Base-by-base conservation (phyloP, 2,329 filamentous ascomycete genomes). In the Alternaria sp. region DNA sequence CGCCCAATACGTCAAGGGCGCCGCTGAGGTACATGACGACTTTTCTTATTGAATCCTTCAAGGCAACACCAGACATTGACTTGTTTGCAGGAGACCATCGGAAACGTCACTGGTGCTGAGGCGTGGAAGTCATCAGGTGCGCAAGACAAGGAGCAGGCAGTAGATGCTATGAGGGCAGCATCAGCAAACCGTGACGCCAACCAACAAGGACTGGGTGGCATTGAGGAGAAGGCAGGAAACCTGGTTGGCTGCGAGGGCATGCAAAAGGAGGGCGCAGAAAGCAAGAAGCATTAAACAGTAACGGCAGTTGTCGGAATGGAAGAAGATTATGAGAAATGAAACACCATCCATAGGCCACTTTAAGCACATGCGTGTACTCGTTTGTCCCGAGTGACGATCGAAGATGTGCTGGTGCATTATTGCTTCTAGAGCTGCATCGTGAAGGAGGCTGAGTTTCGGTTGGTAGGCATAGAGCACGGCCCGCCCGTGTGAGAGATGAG, bases 181-280 rank as follows among this genome's bases (percentile, higher is more conserved):
- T 80, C 81, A 58, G 82, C 86, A 64, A 76, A 82, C 52, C 81
- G 88, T 23, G 85, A 90, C 65, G 72, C 83, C 1, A 67, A 75
- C 2, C 70, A 74, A 5, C 78, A 84, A 41, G 88, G 88, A 0
- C 86, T 83, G 54, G 89, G 89, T 34, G 86, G 84, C 68, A 81
- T 82, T 3, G 89, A 92, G 73, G 85, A 90, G 79, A 71, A 87
- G 46, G 85, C 86, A 0, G 89, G 89, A 5, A 85, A 84, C 69
- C 76, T 84, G 0, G 83, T 86, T 0, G 88, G 89, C 0, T 91
- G 89, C 64, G 86, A 89, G 74, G 89, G 89, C 0, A 91, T 91
- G 89, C 79, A 85, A 75, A 81, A 72, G 64, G 72, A 76, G 67
- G 73, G 73, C 0, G 69, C 60, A 1, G 67, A 71, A 66, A 70